A percentile compares a stretch with the other conserved stretches of the same genome.
phyloP scores from a whole-genome alignment of 352 stramenopile genomes.

The Elongisporangium senticosum region DNA sequence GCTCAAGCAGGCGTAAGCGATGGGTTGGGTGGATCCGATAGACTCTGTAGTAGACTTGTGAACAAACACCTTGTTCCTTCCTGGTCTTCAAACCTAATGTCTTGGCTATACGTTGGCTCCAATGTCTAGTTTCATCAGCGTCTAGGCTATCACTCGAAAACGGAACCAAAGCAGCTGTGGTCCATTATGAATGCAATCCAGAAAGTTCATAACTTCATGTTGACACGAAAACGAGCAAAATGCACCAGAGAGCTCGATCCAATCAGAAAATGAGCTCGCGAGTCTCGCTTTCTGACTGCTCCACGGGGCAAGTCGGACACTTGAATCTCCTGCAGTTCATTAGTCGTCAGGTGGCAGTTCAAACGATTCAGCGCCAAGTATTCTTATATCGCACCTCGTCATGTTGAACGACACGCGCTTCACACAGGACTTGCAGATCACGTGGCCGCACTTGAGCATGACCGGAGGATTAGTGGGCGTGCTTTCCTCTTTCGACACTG shows the following conservation, averaged over 20 bases:
- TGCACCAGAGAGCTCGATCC: not conserved
- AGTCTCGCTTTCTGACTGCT: slow-evolving; percentile 73
- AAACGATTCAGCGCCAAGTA: slow-evolving; percentile 4
- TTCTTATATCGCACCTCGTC: slow-evolving; percentile 34
- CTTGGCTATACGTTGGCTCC: too few relatives aligned
- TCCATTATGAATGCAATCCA: too few relatives aligned
- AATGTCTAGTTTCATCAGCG: too few relatives aligned
- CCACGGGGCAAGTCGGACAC: slow-evolving; percentile 81
- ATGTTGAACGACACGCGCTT: slow-evolving; percentile 79
- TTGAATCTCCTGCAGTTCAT: slow-evolving; percentile 63
- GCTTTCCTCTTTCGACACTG: slow-evolving; percentile 84
- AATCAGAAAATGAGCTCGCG: slow-evolving; percentile 67
- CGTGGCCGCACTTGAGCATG: slow-evolving; percentile 84
- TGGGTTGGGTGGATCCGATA: not conserved
- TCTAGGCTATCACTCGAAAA: too few relatives aligned
- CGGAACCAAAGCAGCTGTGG: too few relatives aligned
- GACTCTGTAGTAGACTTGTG: not conserved
- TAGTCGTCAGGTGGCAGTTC: slow-evolving; percentile 5
- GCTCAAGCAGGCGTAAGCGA: slow-evolving; percentile 44
- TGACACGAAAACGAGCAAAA: not conserved
- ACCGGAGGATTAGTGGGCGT: slow-evolving; percentile 79
- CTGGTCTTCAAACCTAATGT: not conserved
- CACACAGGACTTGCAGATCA: slow-evolving; percentile 79
- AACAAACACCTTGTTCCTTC: not conserved
- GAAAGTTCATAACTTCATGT: not conserved